Base-by-base conservation (phyloP, 192 early-diverging fungal genomes). In the Pilaira anomala region DNA sequence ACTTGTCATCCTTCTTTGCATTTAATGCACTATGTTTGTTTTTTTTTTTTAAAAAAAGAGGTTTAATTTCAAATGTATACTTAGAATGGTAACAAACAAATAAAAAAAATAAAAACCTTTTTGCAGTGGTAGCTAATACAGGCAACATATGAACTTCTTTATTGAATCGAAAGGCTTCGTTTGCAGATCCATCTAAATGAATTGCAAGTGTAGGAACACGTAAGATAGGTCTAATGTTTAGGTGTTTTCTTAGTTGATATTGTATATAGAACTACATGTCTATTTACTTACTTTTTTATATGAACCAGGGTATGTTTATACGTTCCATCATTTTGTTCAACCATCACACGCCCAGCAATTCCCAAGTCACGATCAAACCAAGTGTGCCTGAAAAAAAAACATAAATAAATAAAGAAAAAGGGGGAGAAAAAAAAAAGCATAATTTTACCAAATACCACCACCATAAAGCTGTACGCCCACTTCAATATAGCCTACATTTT, bases 281-380 rank as follows among this genome's bases (percentile, higher is more conserved):
- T 25, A 52, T 29, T 6, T 13, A n/a, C 19, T 48, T 80, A 83
- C 75, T 80, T 83, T 26, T 90, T 78, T 62, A 99, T 86, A 21
- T 78, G 60, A 40, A 96, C 90, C 26, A 99, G 80, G 1, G 81
- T 84, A 71, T 87, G 85, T 40, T 79, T 77, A 62, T 86, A 83
- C 19, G 83, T 85, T 30, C 88, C 91, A 48, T 85, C 84, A 18
- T 71, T 72, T 28, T 78, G 77, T 46, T 86, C 80, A 48, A 98
- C 83, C 73, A 99, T 78, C 28, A 95, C 93, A 22, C 95, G 88
- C n/a, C 97, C 97, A 45, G 97, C 96, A 59, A 99, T 77, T 67
- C 88, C 87, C 60, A 99, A 79, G 75, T 98, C 95, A 68, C 97
- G 92, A 72, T 99, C 97, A 72, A 99, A 99, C 97, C 97, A 99